Evolutionary conservation across 1,139 yeast genomes (phyloP).

Genomic region (Debaryomyces singareniensis): DNA sequence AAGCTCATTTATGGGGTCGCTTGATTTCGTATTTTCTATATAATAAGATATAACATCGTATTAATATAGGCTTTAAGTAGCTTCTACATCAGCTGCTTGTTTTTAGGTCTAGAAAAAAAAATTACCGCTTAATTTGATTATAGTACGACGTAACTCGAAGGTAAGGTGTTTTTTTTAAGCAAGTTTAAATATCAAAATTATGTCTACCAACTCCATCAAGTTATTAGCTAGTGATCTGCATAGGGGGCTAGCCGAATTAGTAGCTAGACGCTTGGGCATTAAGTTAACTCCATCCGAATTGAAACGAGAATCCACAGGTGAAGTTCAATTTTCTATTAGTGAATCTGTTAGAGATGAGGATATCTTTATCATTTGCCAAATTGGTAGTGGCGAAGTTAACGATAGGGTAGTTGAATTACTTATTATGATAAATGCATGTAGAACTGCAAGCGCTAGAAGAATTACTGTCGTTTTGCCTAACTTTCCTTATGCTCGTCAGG

Average conservation of each 20-base stretch:
- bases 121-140: no score
- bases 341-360: conserved; percentile 78
- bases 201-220: conserved; percentile 83
- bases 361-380: conserved; percentile 59
- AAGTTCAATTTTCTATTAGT: conserved; percentile 65
- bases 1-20: no score
- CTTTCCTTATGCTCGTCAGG: conserved; percentile 81
- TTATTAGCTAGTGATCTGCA: conserved; percentile 88
- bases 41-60: no score
- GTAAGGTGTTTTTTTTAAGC: no score
- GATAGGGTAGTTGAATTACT: conserved; percentile 68
- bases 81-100: no score
- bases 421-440: conserved; percentile 70
- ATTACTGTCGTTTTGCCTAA: conserved; percentile 76
- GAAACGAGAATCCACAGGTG: conserved; percentile 66
- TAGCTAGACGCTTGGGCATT: conserved; percentile 59
- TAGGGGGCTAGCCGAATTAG: conserved; percentile 75
- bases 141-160: no score
- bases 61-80: no score
- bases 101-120: no score
- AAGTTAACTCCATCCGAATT: conserved; percentile 61
- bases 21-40: no score
- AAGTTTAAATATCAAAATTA: no score
- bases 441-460: conserved; percentile 72
- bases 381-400: conserved; percentile 66